Percentiles rank a stretch among this genome's conserved stretches.
These are phyloP conservation scores for Heliosperma pusillum DNA, from an alignment of 148 eudicot genomes.

Conservation along the genomic window DNA sequence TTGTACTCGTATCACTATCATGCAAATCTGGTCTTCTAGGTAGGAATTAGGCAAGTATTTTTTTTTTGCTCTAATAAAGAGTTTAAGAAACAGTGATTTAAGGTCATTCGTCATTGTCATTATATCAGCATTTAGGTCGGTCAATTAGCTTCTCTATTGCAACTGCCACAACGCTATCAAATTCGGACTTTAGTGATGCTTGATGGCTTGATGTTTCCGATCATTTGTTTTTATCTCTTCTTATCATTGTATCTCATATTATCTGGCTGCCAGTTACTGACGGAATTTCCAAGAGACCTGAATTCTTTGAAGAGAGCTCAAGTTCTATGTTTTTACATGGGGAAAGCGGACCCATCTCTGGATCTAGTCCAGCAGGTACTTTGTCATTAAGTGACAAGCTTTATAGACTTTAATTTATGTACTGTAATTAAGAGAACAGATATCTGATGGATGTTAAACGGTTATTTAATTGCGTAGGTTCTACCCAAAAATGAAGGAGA, in stretches of 20 bases:
- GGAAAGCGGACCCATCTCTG: conserved; percentile 59
- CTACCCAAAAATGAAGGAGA: conserved; percentile 53
- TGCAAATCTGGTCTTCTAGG: neutral
- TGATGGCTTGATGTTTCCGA: neutral
- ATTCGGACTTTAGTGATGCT: neutral
- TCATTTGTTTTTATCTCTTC: neutral
- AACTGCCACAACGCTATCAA: neutral
- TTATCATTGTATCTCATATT: neutral
- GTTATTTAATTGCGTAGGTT: conserved; percentile 40
- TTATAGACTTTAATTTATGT: neutral
- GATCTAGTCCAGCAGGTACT: conserved; percentile 78
- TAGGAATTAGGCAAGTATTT: neutral
- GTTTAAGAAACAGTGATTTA: neutral
- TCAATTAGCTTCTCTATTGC: too few relatives aligned
- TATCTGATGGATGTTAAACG: neutral
- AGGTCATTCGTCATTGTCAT: neutral
- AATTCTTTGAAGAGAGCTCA: conserved; percentile 84
- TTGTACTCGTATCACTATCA: neutral
- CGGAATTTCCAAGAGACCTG: conserved; percentile 74
- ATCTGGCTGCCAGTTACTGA: conserved; percentile 49
- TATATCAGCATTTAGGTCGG: neutral
- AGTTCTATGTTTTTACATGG: conserved; percentile 85
- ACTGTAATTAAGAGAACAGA: neutral
- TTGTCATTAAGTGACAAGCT: neutral
- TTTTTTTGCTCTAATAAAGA: neutral